Base-by-base conservation (phyloP, 345 rosid species). In the Citrus maxima region DNA sequence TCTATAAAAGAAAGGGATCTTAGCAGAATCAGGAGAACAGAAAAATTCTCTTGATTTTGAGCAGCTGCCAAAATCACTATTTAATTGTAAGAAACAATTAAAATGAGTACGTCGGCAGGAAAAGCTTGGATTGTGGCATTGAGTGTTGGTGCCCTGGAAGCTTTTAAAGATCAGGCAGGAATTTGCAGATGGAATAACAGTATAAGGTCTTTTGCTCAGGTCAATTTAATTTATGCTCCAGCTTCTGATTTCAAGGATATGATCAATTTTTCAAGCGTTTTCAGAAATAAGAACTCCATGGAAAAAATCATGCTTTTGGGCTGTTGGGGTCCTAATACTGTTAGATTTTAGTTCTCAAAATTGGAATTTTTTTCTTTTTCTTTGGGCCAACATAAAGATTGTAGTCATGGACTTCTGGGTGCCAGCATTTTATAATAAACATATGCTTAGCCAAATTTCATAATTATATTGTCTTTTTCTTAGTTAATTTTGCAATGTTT, bases 81-180 rank as follows among this genome's bases (percentile, higher is more conserved):
- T 42, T 42, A 42, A 10, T 42, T 10, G 13, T 42, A 12, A 51
- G 7, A 16, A 51, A 51, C 21, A 16, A 51, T 16, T 18, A 18
- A 42, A 16, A 51, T 51, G 21, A 16, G 56, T 4, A 18, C 16
- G 13, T 3, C 6, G 18, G 67, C 79, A 21, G 73, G 84, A 66
- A 85, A 73, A 70, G 79, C 87, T n/a, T 88, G 89, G 86, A 70
- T 82, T n/a, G 87, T 83, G 6, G 90, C 87, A 5, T 84, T 87
- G 49, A 88, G 88, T 73, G 75, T 86, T 10, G 91, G 86, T 75
- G 82, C 80, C 2, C 72, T 88, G 68, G 88, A 89, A 76, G 85
- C 90, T 9, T 75, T 87, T 7, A 90, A 85, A 72, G 90, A 87
- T 32, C 87, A 85, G 8, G 55, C 72, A 9, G 86, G 89, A 24